Base-by-base conservation (phyloP, 169 alveolate species). In the Plasmodium billcollinsi region DNA sequence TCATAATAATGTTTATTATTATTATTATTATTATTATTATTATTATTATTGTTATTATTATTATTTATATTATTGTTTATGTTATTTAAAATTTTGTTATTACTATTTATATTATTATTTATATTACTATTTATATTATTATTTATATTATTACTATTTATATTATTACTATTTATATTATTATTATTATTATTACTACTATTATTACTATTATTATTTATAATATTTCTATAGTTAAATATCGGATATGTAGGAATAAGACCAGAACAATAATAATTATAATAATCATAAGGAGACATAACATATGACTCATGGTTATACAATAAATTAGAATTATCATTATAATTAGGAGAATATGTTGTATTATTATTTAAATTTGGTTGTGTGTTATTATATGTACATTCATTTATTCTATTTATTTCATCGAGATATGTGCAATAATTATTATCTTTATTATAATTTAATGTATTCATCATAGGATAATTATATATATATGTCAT, bases 391-490 rank as follows among this genome's bases (percentile, higher is more conserved):
- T 24, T 45, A 15, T 9, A 2, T 14, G 58, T 39, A n/a, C 29
- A 33, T 39, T 59, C 73, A 73, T 73, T 56, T 21, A 73, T 73
- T 58, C 71, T 73, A 21, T 73, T 61, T 3, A 26, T 39, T 15
- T 58, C 58, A 18, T 73, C 88, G 61, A 58, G 45, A 58, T 39
- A 73, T 21, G 26, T 58, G n/a, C 18, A 58, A 7, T 33, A 73
- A 43, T 58, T 73, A 39, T 73, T 73, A 3, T 73, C 69, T 61
- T 73, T 73, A 58, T 39, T 56, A 73, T 72, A 72, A 50, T 29
- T 72, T 54, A 72, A 21, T n/a, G 69, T 72, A 54, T 26, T 72
- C 24, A 33, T 67, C 8, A 49, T 11, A 20, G 83, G 69, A 56
- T n/a, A 72, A 26, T 72, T 52, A 3, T 20, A 1, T 21, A 72